These are phyloP conservation scores for Piper longum DNA, from an alignment of 164 flowering plant genomes.

Conservation along the genomic window DNA sequence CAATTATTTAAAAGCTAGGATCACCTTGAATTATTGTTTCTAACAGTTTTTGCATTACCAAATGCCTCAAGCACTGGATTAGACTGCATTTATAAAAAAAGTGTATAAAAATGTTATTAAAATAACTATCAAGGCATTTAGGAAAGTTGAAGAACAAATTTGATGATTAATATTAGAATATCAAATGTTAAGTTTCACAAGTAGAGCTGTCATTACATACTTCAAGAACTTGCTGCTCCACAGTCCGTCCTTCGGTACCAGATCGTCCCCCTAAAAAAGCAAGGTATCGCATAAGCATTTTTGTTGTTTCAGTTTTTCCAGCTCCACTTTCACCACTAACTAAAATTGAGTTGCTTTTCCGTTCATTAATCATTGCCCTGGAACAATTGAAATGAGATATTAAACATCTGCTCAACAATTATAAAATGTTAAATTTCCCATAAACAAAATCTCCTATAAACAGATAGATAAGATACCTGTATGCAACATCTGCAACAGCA, in stretches of 20 bases:
- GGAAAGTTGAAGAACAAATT: background rate
- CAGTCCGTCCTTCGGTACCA: slow-evolving; percentile 56
- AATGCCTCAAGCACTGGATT: slow-evolving; percentile 93
- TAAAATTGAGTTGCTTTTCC: slow-evolving; percentile 58
- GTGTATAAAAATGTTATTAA: background rate
- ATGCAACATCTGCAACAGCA: slow-evolving; percentile 78
- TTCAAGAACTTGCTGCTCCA: slow-evolving; percentile 75
- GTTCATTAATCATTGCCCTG: slow-evolving; percentile 75
- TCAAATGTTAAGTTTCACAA: background rate
- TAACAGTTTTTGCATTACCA: slow-evolving; percentile 82
- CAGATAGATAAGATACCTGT: slow-evolving; percentile 29
- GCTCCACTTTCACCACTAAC: slow-evolving; percentile 93
- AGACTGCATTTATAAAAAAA: slow-evolving; percentile 34
- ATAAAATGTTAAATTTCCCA: background rate
- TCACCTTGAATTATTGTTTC: slow-evolving; percentile 84
- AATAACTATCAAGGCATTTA: background rate
- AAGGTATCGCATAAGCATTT: slow-evolving; percentile 86
- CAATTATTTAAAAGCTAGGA: background rate
- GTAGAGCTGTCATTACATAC: slow-evolving; percentile 23
- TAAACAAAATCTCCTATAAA: background rate
- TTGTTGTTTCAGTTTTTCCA: slow-evolving; percentile 88
- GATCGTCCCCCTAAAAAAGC: slow-evolving; percentile 67
- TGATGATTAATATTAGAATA: too few relatives aligned
- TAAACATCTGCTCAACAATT: slow-evolving; percentile 1
- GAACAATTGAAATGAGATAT: slow-evolving; percentile 8